These are phyloP conservation scores for Rhinocladiella mackenziei DNA, from an alignment of 2,329 filamentous ascomycete species.

Conservation along the genomic window DNA sequence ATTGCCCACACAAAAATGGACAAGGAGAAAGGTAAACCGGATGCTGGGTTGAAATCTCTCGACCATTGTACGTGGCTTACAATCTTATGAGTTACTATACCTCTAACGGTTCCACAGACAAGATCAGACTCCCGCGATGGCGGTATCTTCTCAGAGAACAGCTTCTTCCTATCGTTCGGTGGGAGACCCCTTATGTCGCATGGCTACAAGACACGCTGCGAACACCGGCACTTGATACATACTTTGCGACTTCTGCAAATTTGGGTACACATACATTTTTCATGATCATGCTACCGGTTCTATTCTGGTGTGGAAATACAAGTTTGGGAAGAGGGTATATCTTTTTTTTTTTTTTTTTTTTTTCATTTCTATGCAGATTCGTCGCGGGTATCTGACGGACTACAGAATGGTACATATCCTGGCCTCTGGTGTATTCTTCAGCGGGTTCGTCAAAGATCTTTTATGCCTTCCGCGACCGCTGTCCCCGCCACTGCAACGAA, in stretches of 20 bases:
- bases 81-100: background rate
- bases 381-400: conserved; percentile 12
- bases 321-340: conserved; percentile 84
- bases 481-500: conserved; percentile 85
- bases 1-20: conserved; percentile 33
- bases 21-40: conserved; percentile 39
- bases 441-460: conserved; percentile 91
- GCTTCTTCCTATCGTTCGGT: conserved; percentile 80
- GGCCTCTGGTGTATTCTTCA: conserved; percentile 76
- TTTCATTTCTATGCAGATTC: conserved; percentile 36
- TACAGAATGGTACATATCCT: conserved; percentile 63
- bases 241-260: conserved; percentile 95
- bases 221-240: conserved; percentile 82
- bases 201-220: conserved; percentile 76
- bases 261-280: conserved; percentile 98
- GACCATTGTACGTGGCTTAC: conserved; percentile 60
- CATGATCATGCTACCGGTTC: conserved; percentile 88
- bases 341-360: no score
- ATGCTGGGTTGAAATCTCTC: conserved; percentile 72
- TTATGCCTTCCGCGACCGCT: conserved; percentile 86
- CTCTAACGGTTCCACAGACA: conserved; percentile 55
- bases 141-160: conserved; percentile 77
- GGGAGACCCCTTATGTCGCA: conserved; percentile 93
- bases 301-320: conserved; percentile 94
- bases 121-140: conserved; percentile 78